Percentiles rank a stretch among this genome's conserved stretches.
Evolutionary conservation across 345 rosid genomes (phyloP).

Genomic region (Garcia nutans): DNA sequence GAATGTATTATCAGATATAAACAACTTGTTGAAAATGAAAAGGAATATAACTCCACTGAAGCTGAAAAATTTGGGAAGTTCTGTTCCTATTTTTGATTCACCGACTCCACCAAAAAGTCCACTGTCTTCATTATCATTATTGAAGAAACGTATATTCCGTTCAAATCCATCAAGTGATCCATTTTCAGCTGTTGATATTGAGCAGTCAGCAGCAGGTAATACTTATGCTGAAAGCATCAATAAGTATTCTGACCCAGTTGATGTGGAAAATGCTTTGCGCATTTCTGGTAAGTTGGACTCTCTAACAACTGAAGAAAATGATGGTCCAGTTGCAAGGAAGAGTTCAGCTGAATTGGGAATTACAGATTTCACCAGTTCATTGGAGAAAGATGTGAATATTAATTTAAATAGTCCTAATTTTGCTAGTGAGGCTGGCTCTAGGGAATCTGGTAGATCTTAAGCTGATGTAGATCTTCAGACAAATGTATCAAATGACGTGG

Average conservation of each 20-base stretch:
- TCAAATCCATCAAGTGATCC: conserved; percentile 39
- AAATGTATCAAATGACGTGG: conserved; percentile 26
- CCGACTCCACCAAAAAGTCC: conserved; percentile 53
- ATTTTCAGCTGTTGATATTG: conserved; percentile 44
- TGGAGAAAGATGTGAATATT: conserved; percentile 29
- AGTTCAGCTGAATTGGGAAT: conserved; percentile 26
- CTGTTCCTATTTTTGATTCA: conserved; percentile 35
- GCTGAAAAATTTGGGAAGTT: conserved; percentile 31
- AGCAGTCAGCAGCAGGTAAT: conserved; percentile 33
- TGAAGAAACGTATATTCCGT: conserved; percentile 34
- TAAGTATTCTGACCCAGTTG: conserved; percentile 37
- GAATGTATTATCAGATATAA: conserved; percentile 48
- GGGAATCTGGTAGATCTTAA: conserved; percentile 31
- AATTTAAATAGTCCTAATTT: conserved; percentile 26
- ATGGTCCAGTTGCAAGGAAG: conserved; percentile 21
- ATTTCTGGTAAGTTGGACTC: conserved; percentile 28
- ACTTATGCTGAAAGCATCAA: conserved; percentile 16
- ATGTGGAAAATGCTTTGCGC: conserved; percentile 30
- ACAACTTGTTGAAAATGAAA: conserved; percentile 42
- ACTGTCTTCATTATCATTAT: conserved; percentile 37
- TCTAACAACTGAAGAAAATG: conserved; percentile 33
- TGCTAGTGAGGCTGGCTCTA: conserved; percentile 25
- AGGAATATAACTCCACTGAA: conserved; percentile 36
- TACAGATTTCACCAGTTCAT: conserved; percentile 29
- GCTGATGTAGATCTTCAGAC: conserved; percentile 28